Percentiles rank a stretch among this genome's conserved stretches.
Evolutionary conservation across 2,329 filamentous ascomycete species (phyloP).

Genomic region (Dactylellina cionopaga): DNA sequence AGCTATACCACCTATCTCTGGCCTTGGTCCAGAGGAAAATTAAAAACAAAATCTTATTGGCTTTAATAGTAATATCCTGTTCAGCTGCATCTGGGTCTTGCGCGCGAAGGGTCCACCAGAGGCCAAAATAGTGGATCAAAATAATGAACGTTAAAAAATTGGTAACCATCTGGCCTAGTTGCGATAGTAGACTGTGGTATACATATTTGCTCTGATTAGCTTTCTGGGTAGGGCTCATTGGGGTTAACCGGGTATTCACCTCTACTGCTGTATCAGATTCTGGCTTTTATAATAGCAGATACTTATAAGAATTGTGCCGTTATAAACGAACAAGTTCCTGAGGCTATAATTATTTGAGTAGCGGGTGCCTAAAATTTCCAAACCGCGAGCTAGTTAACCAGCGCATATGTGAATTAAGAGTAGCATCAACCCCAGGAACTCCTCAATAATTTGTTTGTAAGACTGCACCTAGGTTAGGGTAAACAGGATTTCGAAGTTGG

Average conservation of each 20-base stretch:
- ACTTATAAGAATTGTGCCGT: neutral
- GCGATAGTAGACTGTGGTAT: neutral
- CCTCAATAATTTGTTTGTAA: constrained; percentile 5
- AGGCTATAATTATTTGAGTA: neutral
- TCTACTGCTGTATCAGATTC: constrained; percentile 8
- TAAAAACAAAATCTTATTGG: neutral
- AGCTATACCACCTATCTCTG: neutral
- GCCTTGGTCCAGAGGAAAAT: neutral
- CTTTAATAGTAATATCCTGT: neutral
- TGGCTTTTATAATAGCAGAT: constrained; percentile 19
- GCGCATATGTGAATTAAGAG: constrained; percentile 2
- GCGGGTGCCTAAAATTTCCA: constrained; percentile 4
- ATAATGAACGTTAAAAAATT: constrained; percentile 17
- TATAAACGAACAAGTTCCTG: neutral
- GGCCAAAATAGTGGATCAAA: neutral
- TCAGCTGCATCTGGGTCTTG: neutral
- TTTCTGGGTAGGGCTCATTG: neutral
- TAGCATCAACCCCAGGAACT: constrained; percentile 5
- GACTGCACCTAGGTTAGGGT: neutral
- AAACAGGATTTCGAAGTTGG: neutral
- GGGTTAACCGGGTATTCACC: neutral
- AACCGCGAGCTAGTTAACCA: neutral
- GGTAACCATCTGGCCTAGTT: constrained; percentile 2
- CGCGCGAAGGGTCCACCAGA: neutral
- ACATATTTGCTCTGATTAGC: constrained; percentile 1